Base-by-base conservation (phyloP, 345 rosid species). In the Eucalyptus sp. region DNA sequence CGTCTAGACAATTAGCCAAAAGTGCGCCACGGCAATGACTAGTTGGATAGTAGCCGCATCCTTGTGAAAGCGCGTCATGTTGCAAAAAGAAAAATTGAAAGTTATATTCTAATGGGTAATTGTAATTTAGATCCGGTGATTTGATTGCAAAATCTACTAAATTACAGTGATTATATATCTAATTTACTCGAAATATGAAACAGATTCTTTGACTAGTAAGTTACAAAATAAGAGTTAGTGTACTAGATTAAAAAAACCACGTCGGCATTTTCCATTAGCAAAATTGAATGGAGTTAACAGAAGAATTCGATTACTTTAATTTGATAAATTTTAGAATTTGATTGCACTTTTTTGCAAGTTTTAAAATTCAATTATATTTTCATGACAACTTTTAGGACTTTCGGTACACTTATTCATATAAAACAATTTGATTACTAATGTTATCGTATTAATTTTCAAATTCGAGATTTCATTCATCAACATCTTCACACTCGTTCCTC, bases 381-480 rank as follows among this genome's bases (percentile, higher is more conserved):
- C 1, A 56, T 24, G 6, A 56, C 1, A 20, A 56, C 1, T 24
- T 56, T 56, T 0, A 56, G 3, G 1, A 56, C 5, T 56, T 54
- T 56, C 3, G 4, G 6, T 56, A 56, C 0, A 56, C 13, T 56
- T 56, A 22, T 56, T 56, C 18, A 6, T 64, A 2, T 29, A 7
- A n/a, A 13, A 64, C 71, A 29, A 64, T 64, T n/a, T 14, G 3
- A 64, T n/a, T 64, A 10, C 14, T n/a, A 64, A 64, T 29, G 33
- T 64, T 64, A n/a, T 13, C 0, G 10, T n/a, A 64, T 64, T 2
- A 64, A n/a, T 64, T 64, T 64, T 64, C 3, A 0, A n/a, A n/a
- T 64, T n/a, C 4, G 41, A 64, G 37, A 64, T 64, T 64, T 64
- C 76, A 15, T 64, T 64, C 76, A 64, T n/a, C 41, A n/a, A 1